Base-by-base conservation (phyloP, 2,329 filamentous ascomycete species). In the Aspergillus vadensis region DNA sequence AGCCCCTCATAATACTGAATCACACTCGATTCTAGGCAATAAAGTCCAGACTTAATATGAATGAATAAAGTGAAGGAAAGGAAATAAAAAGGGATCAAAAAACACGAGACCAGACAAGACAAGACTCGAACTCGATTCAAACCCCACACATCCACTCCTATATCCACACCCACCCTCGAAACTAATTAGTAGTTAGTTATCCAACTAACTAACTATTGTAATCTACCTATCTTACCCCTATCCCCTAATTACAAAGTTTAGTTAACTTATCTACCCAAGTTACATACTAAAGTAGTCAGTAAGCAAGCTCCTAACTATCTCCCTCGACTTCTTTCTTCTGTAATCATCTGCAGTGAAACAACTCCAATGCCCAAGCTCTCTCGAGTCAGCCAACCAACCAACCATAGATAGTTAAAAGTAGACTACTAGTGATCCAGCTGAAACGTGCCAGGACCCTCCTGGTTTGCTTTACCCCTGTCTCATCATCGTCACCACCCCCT, bases 391-490 rank as follows among this genome's bases (percentile, higher is more conserved):
- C 2, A 36, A 36, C 5, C 4, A 15, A 36, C 5, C 12, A 36
- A 36, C 32, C 32, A 36, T 36, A 36, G 12, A 36, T 14, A 36
- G 32, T 14, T 36, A 8, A 27, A 27, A 27, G 25, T 27, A 36
- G 32, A 36, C 27, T 30, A 36, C 30, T 36, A 36, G 10, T 55
- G 23, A 44, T n/a, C 30, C 50, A 41, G 50, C 55, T 57, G 55
- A 57, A 57, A 57, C 55, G 47, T 52, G 55, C 55, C 55, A 27
- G 19, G 12, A 25, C 47, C 55, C 38, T 47, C 32, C 38, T 38
- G 21, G 32, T 36, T 17, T 1, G 17, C 38, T 23, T 5, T 38
- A 38, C 55, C 55, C 55, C 55, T 57, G 55, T 39, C 44, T 51
- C 41, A 39, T 39, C 48, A 41, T 32, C 17, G 12, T 12, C 30